Evolutionary conservation across 2,329 filamentous ascomycete genomes (phyloP).

Genomic region (Ceratocystis lukuohia): DNA sequence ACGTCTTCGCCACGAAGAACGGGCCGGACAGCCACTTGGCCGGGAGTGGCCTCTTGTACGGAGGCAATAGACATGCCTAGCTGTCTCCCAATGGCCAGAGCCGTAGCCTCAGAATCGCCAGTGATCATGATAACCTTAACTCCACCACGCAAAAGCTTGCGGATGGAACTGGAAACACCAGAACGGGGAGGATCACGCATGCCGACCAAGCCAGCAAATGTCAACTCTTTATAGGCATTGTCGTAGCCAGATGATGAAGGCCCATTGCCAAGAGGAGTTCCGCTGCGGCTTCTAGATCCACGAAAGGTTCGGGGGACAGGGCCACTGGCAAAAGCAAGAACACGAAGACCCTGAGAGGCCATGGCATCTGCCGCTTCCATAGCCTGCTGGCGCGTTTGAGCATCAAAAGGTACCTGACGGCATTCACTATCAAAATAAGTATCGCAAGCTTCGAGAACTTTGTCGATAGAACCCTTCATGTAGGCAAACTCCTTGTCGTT

Average conservation of each 20-base stretch:
- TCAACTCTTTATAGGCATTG: slow-evolving; percentile 67
- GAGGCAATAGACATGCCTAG: slow-evolving; percentile 76
- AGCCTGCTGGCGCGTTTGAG: slow-evolving; percentile 58
- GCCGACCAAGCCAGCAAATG: slow-evolving; percentile 83
- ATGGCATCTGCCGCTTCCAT: slow-evolving; percentile 69
- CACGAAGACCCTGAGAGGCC: slow-evolving; percentile 77
- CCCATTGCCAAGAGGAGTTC: slow-evolving; percentile 32
- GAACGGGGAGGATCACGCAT: slow-evolving; percentile 95
- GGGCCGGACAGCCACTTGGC: slow-evolving; percentile 48
- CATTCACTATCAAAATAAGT: slow-evolving; percentile 81
- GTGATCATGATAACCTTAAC: slow-evolving; percentile 99
- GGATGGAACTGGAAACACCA: slow-evolving; percentile 78
- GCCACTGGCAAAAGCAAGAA: slow-evolving; percentile 88
- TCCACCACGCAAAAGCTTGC: slow-evolving; percentile 79
- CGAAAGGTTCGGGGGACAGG: slow-evolving; percentile 39
- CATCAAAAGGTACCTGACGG: slow-evolving; percentile 72
- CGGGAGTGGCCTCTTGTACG: slow-evolving; percentile 36
- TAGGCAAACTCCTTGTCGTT: slow-evolving; percentile 70
- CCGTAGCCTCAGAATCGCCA: slow-evolving; percentile 88
- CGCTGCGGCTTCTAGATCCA: slow-evolving; percentile 27
- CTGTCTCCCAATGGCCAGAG: slow-evolving; percentile 82
- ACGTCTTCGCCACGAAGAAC: slow-evolving; percentile 83
- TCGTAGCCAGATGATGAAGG: slow-evolving; percentile 41
- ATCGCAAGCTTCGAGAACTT: slow-evolving; percentile 73
- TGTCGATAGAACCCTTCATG: slow-evolving; percentile 88